Evolutionary conservation across 148 eudicot species (phyloP).

Genomic region (Cornus controversa): DNA sequence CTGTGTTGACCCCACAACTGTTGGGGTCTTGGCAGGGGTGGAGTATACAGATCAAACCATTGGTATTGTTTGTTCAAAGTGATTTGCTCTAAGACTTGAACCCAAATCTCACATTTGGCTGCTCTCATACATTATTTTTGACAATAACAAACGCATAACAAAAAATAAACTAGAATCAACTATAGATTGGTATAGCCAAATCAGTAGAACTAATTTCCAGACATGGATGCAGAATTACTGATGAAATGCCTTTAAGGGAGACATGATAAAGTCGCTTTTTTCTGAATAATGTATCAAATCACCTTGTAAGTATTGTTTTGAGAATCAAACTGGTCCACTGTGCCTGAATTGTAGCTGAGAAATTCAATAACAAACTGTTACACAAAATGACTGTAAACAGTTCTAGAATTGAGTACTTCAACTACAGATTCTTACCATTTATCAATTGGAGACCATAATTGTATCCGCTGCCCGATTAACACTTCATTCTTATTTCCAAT

Average conservation of each 20-base stretch:
- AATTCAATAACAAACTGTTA: background rate
- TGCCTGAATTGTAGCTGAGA: constrained; percentile 22
- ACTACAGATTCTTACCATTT: constrained; percentile 16
- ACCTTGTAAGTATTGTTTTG: constrained; percentile 20
- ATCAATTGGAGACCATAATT: constrained; percentile 24
- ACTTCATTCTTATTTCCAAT: constrained; percentile 5
- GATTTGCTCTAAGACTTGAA: background rate
- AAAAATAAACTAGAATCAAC: background rate
- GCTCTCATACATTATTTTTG: background rate
- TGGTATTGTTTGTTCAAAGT: no score
- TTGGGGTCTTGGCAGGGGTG: no score
- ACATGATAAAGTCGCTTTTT: background rate
- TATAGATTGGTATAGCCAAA: background rate
- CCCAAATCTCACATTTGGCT: background rate
- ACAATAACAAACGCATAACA: background rate
- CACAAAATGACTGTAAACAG: background rate
- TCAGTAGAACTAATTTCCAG: background rate
- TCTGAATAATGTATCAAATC: background rate
- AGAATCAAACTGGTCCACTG: constrained; percentile 14
- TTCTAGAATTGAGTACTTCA: background rate
- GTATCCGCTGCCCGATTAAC: constrained; percentile 24
- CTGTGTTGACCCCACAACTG: no score
- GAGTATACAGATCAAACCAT: no score
- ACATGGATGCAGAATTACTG: background rate
- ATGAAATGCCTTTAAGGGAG: background rate